Conservation (phyloP, 2,329 filamentous ascomycete species). For the Fusarium sp. region DNA sequence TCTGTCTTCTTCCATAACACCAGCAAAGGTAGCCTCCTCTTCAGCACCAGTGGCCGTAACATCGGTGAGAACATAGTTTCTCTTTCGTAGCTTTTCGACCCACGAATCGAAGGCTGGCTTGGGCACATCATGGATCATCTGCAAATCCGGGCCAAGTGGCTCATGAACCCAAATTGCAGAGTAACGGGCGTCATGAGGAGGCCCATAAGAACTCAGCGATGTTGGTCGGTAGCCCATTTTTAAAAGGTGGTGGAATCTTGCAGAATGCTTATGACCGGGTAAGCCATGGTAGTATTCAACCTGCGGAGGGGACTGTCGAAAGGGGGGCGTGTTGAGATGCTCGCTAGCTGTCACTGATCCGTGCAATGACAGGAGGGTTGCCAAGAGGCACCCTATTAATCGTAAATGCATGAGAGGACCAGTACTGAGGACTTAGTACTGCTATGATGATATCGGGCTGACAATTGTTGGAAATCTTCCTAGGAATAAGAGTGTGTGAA, state of each 20-base stretch:
- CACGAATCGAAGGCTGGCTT: constrained; percentile 16
- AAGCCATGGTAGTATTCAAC: constrained; percentile 20
- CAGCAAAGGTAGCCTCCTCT: constrained; percentile 10
- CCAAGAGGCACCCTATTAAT: constrained; percentile 3
- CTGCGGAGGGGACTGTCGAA: not conserved
- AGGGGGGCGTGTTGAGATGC: not conserved
- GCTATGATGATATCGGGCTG: not conserved
- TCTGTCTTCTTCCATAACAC: constrained; percentile 18
- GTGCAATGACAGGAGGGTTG: not conserved
- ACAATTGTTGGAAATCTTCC: not conserved
- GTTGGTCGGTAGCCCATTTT: constrained; percentile 6
- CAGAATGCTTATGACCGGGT: not conserved
- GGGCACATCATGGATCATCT: constrained; percentile 7
- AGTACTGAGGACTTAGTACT: not conserved
- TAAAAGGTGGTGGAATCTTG: not conserved
- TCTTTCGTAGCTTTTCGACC: not conserved
- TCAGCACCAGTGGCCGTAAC: constrained; percentile 25
- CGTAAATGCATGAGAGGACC: not conserved
- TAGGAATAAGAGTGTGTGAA: not conserved
- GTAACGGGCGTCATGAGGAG: constrained; percentile 13
- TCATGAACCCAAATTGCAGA: constrained; percentile 20
- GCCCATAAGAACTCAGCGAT: constrained; percentile 29
- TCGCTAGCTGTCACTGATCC: not conserved
- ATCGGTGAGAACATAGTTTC: constrained; percentile 6
- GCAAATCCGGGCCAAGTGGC: not conserved